These are phyloP conservation scores for Cornus controversa DNA, from an alignment of 148 eudicot species.

Conservation along the genomic window DNA sequence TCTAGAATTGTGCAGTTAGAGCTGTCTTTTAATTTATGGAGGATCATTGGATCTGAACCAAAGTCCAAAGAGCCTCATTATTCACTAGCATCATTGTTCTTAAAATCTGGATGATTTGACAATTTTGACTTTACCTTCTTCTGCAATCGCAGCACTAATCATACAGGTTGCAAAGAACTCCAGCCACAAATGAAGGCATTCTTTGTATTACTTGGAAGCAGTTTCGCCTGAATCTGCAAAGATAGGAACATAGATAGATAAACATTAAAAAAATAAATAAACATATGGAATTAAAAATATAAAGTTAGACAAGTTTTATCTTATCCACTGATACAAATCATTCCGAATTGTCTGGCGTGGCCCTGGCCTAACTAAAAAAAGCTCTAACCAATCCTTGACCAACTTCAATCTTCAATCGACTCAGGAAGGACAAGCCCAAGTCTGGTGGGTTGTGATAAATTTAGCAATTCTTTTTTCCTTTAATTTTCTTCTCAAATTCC, in stretches of 20 bases:
- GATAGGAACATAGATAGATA: background rate
- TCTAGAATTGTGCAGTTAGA: constrained; percentile 45
- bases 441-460: too few relatives aligned
- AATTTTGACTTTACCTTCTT: constrained; percentile 35
- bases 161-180: constrained; percentile 59
- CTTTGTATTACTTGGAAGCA: constrained; percentile 23
- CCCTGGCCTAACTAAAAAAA: background rate
- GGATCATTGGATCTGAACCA: constrained; percentile 60
- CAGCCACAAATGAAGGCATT: constrained; percentile 61
- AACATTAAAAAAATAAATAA: background rate
- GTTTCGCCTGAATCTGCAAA: constrained; percentile 34
- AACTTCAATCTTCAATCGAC: too few relatives aligned
- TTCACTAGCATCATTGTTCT: constrained; percentile 57
- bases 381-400: background rate
- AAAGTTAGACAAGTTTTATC: too few relatives aligned
- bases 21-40: constrained; percentile 60
- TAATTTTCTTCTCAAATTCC: too few relatives aligned
- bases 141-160: constrained; percentile 71
- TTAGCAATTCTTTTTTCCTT: too few relatives aligned
- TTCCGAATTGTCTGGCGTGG: background rate
- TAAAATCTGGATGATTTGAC: constrained; percentile 65
- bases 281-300: background rate
- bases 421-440: too few relatives aligned
- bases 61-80: constrained; percentile 69
- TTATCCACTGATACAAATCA: background rate